A percentile compares a stretch with the other conserved stretches of the same genome.
Evolutionary conservation across 1,284 basidiomycete genomes (phyloP).

Genomic region (Irpex sp.): DNA sequence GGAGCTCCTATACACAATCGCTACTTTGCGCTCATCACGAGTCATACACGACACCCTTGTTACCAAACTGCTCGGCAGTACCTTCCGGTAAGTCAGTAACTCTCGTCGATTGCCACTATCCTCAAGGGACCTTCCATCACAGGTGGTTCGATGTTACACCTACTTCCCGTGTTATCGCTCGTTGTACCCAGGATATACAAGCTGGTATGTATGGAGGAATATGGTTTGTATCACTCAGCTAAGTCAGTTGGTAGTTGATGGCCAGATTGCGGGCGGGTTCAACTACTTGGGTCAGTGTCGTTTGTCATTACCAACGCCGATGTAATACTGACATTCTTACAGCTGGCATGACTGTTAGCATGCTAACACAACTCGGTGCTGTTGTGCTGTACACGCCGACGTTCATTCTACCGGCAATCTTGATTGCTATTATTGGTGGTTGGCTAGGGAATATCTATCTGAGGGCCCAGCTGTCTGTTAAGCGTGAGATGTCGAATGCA

Average conservation of each 20-base stretch:
- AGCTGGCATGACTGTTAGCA: constrained; percentile 10
- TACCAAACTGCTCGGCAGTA: constrained; percentile 49
- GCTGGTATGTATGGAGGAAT: constrained; percentile 21
- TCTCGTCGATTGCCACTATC: neutral
- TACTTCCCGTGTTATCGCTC: constrained; percentile 46
- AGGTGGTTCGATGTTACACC: constrained; percentile 41
- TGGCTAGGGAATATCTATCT: constrained; percentile 51
- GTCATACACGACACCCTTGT: constrained; percentile 53
- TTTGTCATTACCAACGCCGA: neutral
- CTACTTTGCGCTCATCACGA: constrained; percentile 47
- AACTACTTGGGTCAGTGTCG: constrained; percentile 22
- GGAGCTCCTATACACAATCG: constrained; percentile 24
- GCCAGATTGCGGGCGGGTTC: constrained; percentile 5
- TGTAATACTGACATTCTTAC: neutral
- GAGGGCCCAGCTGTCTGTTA: constrained; percentile 71
- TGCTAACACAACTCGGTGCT: constrained; percentile 37
- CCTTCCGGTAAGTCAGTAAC: constrained; percentile 33
- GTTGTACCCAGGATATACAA: constrained; percentile 53
- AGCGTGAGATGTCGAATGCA: constrained; percentile 66
- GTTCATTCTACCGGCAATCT: constrained; percentile 33
- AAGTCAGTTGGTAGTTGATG: constrained; percentile 31
- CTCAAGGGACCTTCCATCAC: neutral
- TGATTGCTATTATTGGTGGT: constrained; percentile 40
- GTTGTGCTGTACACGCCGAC: constrained; percentile 40
- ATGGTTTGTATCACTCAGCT: constrained; percentile 6